These are phyloP conservation scores for Osmanthus fragrans DNA, from an alignment of 257 asterid species.

Conservation along the genomic window DNA sequence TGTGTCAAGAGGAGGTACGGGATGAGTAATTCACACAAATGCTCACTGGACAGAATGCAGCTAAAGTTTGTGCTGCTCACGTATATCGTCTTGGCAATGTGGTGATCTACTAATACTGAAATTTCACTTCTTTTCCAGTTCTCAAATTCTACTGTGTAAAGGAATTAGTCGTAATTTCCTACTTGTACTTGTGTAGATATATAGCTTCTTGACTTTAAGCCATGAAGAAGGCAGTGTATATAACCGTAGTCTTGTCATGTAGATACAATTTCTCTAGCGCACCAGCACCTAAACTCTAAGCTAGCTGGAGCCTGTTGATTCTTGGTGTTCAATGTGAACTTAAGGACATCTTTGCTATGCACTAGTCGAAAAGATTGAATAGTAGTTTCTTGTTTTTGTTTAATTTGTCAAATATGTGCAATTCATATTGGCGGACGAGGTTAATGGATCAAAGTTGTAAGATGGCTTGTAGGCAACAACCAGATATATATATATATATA, in stretches of 20 bases:
- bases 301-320: not conserved
- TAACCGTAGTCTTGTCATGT: not conserved
- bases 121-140: not conserved
- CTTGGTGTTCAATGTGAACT: not conserved
- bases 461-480: no score
- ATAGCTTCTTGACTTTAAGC: not conserved
- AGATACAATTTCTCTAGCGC: not conserved
- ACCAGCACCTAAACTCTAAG: not conserved
- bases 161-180: not conserved
- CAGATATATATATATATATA: no score
- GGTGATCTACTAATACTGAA: not conserved
- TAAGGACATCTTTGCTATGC: not conserved
- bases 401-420: no score
- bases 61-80: not conserved
- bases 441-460: not conserved
- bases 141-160: not conserved
- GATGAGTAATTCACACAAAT: slow-evolving; percentile 38
- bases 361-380: no score
- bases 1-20: slow-evolving; percentile 74
- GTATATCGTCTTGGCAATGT: not conserved
- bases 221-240: not conserved
- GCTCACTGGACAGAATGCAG: not conserved
- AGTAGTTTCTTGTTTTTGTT: no score
- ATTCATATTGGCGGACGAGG: not conserved
- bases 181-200: not conserved